Base-by-base conservation (phyloP, 164 flowering plant species). In the Annona cherimola region DNA sequence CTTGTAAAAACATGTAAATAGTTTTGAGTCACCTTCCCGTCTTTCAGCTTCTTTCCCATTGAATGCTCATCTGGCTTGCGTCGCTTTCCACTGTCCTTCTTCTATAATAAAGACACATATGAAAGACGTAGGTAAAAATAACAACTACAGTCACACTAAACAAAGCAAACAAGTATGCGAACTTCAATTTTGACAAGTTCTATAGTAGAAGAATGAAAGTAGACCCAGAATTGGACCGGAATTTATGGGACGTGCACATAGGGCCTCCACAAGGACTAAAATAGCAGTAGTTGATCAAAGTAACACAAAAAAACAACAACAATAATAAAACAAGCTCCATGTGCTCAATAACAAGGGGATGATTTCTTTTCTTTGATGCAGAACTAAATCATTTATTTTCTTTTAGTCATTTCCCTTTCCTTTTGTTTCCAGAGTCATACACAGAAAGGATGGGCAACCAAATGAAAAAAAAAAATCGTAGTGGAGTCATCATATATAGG, bases 1-100 rank as follows among this genome's bases (percentile, higher is more conserved):
- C 65, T 20, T 20, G 9, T 26, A 65, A 14, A 65, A 9, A 40
- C 42, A 14, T 14, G 20, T 14, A 39, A 45, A 65, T 40, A 12
- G 11, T n/a, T 14, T 9, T 4, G 44, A 66, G 78, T 81, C 85
- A 93, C 98, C 98, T 87, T 93, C 77, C 88, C 75, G 63, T 77
- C 80, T 68, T 79, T 83, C 63, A 77, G 73, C 80, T 87, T 90
- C 81, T 83, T 91, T 61, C 94, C 97, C 9, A 74, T 40, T 73
- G 70, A 75, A 63, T 67, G 77, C 35, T 91, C 94, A 72, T 93
- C 95, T 40, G 79, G 88, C 83, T 93, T 93, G 73, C 98, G 85
- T 68, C 97, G 86, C 74, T 93, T 93, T 76, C 96, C 79, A 73
- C 16, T 73, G 54, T 79, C 79, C 72, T 79, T 74, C 71, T 71